These are phyloP conservation scores for Pestalotiopsis sp. DNA, from an alignment of 2,329 filamentous ascomycete genomes.

Conservation along the genomic window DNA sequence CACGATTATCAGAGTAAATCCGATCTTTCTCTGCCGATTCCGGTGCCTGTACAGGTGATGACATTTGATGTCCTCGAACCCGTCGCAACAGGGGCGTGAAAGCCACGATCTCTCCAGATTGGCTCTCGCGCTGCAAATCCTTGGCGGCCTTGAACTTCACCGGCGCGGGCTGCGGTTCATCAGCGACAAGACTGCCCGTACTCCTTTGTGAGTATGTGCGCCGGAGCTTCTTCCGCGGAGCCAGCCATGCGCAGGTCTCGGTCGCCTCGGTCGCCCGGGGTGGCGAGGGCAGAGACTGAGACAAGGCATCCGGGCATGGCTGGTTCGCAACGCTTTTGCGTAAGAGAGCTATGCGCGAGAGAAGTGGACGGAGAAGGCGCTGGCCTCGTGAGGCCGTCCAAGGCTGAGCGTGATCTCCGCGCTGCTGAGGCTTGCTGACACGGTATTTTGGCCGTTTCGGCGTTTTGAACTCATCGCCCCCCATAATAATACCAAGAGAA, in stretches of 20 bases:
- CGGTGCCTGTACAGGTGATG: constrained; percentile 18
- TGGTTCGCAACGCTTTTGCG: constrained; percentile 30
- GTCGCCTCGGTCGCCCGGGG: constrained; percentile 11
- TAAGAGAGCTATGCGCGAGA: constrained; percentile 41
- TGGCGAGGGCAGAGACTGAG: neutral
- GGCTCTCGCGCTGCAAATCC: constrained; percentile 11
- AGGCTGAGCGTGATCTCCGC: constrained; percentile 20
- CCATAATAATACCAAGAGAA: neutral
- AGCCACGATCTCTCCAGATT: constrained; percentile 23
- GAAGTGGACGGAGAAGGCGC: constrained; percentile 41
- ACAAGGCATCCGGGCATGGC: neutral
- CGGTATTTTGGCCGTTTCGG: constrained; percentile 20
- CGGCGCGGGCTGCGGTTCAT: neutral
- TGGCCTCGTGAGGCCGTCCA: constrained; percentile 45
- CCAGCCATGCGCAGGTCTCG: constrained; percentile 22
- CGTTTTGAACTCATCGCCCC: constrained; percentile 15
- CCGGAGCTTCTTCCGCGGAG: constrained; percentile 28
- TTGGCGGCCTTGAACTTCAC: constrained; percentile 17
- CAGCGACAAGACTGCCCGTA: neutral
- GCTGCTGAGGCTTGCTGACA: constrained; percentile 17
- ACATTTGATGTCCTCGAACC: constrained; percentile 24
- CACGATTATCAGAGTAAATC: neutral
- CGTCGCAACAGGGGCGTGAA: constrained; percentile 30
- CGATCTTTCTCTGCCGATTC: constrained; percentile 1
- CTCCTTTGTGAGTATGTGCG: constrained; percentile 29